Evolutionary conservation across 768 basidiomycete species (phyloP), one percentile per base, ranked within the genome.

Genomic region (Suillus americanus): DNA sequence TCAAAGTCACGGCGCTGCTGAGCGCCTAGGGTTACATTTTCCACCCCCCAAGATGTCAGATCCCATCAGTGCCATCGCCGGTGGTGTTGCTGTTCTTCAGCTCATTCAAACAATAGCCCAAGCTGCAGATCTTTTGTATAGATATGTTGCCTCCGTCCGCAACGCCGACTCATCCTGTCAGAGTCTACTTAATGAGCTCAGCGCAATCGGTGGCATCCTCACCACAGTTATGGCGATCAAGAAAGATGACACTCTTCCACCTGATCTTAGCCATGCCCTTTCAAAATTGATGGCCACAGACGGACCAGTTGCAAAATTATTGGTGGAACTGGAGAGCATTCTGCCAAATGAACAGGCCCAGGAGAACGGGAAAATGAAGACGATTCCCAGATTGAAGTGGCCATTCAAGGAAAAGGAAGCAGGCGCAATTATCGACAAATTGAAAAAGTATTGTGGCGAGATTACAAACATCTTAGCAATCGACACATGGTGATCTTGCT

Each of bases 321-420:
- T 50, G 9, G 20, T 14, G 23, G 33, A 23, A 18, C n/a, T 64
- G 16, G 25, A 48, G 7, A 38, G n/a, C 12, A 23, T 64, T 41
- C 35, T 60, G n/a, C 56, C 59, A 10, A 45, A 40, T 8, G 55
- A 41, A 18, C 41, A 60, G n/a, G n/a, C 10, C 45, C 18, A 0
- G 41, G n/a, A 30, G 43, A 45, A 8, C 20, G 46, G 46, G 45
- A 46, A 38, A 33, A 51, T 60, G 46, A 35, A 38, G 16, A 45
- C 3, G 10, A 23, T 12, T 4, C 1, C 35, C 12, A 64, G 12
- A 48, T n/a, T 60, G 46, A 35, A 12, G 14, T 64, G 63, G 63
- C 57, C 63, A 28, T 64, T 50, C 57, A 64, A 64, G 5, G 33
- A 64, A 46, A 51, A 38, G 41, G 25, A 60, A 48, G 35, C 35